Evolutionary conservation across 768 basidiomycete species (phyloP), one percentile per base, ranked within the genome.

Genomic region (Paxillus involutus): DNA sequence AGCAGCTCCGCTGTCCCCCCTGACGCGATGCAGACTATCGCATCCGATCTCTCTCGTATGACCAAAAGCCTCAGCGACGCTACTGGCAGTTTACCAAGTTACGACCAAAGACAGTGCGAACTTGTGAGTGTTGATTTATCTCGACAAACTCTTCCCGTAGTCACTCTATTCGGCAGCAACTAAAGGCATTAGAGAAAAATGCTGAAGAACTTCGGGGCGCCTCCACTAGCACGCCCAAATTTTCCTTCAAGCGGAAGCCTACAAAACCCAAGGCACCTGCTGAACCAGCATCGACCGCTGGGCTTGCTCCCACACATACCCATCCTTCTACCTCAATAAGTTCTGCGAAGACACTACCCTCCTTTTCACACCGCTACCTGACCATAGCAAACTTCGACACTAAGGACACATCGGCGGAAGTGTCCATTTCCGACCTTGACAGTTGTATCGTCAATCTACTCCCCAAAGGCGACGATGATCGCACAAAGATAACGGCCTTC

Each of bases 81-180:
- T 6, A 82, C 80, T 9, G 78, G 79, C 7, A 82, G 78, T 53
- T 71, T 93, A 43, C 86, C 89, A 4, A 74, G 78, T 37, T 90
- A 89, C 63, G 88, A 91, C 67, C 89, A 88, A 63, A 78, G 85
- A 50, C 85, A 84, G 62, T 87, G 79, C 63, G 86, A 88, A 66
- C 70, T 74, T 61, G 89, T 90, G 59, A 50, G 83, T 74, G 24
- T 19, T 40, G 30, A 17, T n/a, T 37, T 49, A 5, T 30, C n/a
- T 24, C 19, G 39, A 55, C 36, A 17, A 2, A 50, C 21, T 46
- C 36, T 40, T 32, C 51, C 36, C 49, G 35, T 35, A 45, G 35
- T 64, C 51, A 69, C 50, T 37, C 30, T 35, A 44, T 53, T 42
- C 44, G 51, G 47, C 33, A 94, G 91, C 85, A 86, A 81, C 67